A percentile compares a stretch with the other conserved stretches of the same genome.
These are phyloP conservation scores for Apiospora aurea DNA, from an alignment of 2,329 filamentous ascomycete species.

Conservation along the genomic window DNA sequence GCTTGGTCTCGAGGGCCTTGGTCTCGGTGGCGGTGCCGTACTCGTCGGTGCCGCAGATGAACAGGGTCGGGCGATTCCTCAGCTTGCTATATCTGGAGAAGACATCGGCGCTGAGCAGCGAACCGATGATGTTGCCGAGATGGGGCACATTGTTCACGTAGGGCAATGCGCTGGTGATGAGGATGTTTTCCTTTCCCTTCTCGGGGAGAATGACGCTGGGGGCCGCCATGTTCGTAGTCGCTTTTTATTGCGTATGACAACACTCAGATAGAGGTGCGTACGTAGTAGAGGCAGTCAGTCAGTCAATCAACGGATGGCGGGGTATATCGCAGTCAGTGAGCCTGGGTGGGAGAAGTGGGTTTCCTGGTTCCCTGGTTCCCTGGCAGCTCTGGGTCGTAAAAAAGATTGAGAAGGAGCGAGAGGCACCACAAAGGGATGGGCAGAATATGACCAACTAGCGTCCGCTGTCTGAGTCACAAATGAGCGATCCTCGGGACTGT, in stretches of 20 bases:
- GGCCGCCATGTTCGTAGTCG: slow-evolving; percentile 23
- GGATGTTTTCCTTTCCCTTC: slow-evolving; percentile 81
- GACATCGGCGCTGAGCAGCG: slow-evolving; percentile 87
- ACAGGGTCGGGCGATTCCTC: slow-evolving; percentile 80
- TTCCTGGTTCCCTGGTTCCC: background rate
- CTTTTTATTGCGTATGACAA: background rate
- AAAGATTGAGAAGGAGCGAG: background rate
- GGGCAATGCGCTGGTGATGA: slow-evolving; percentile 90
- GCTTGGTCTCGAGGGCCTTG: slow-evolving; percentile 87
- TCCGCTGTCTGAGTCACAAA: slow-evolving; percentile 1
- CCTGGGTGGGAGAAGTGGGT: slow-evolving; percentile 14
- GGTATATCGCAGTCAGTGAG: slow-evolving; percentile 13
- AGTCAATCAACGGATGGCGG: slow-evolving; percentile 10
- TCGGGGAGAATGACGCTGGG: slow-evolving; percentile 62
- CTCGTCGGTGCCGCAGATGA: slow-evolving; percentile 89
- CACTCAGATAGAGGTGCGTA: background rate
- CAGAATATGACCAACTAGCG: slow-evolving; percentile 2
- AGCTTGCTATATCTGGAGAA: slow-evolving; percentile 84
- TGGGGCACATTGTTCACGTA: slow-evolving; percentile 83
- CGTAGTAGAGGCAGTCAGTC: background rate
- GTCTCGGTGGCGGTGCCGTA: slow-evolving; percentile 97
- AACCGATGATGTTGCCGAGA: slow-evolving; percentile 87
- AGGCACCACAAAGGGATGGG: background rate
- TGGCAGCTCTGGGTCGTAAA: background rate
- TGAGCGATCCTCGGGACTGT: background rate